A percentile compares a stretch with the other conserved stretches of the same genome.
phyloP scores from a whole-genome alignment of 495 filamentous ascomycete species.

The Penicillium herquei region DNA sequence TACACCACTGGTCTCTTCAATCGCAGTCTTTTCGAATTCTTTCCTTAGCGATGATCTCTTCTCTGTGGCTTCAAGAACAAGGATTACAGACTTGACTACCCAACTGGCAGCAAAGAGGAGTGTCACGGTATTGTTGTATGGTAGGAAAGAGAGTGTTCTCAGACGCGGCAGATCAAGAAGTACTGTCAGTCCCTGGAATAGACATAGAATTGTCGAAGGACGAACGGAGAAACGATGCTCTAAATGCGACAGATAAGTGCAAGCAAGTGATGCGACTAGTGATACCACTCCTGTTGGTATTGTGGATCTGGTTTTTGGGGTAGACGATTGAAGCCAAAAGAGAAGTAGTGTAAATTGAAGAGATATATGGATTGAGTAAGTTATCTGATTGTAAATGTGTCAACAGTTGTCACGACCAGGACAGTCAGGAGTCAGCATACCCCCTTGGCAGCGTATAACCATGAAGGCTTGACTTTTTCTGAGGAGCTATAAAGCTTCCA shows the following conservation, averaged over 20 bases:
- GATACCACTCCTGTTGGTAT: constrained; percentile 12
- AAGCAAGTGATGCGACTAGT: constrained; percentile 2
- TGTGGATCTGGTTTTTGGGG: constrained; percentile 18
- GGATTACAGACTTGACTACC: constrained; percentile 38
- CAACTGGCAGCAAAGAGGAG: constrained; percentile 19
- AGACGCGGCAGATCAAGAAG: constrained; percentile 18
- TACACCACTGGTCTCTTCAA: constrained; percentile 52
- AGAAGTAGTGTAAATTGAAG: constrained; percentile 13
- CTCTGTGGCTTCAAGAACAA: constrained; percentile 50
- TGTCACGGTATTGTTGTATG: constrained; percentile 6
- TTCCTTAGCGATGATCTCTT: constrained; percentile 45
- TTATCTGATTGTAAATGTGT: constrained; percentile 5
- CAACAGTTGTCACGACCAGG: background rate
- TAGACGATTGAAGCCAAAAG: constrained; percentile 12
- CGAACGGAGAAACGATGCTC: constrained; percentile 23
- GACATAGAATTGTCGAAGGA: constrained; percentile 17
- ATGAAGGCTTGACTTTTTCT: constrained; percentile 26
- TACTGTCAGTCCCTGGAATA: constrained; percentile 12
- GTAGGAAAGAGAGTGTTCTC: constrained; percentile 19
- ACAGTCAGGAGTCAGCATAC: constrained; percentile 4
- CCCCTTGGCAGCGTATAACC: constrained; percentile 20
- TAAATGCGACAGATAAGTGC: constrained; percentile 19
- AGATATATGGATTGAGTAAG: constrained; percentile 13
- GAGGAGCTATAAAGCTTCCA: constrained; percentile 8
- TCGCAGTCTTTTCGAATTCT: constrained; percentile 35